Conservation (phyloP, 768 basidiomycete species). For the Strobilomyces confusus region DNA sequence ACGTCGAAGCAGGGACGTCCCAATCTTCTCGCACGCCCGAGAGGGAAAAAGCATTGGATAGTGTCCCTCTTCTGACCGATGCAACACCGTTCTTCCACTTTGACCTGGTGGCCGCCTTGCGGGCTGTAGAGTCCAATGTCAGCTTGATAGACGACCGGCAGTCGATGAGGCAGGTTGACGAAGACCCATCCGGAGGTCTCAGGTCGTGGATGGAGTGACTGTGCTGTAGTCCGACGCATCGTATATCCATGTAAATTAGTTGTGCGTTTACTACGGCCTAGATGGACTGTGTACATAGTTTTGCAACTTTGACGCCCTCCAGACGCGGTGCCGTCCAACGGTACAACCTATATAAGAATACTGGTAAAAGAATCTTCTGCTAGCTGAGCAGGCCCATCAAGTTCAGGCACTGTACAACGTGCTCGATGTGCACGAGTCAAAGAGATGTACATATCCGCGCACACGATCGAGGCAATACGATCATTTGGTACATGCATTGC, state of each 20-base stretch:
- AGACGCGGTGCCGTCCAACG: no score
- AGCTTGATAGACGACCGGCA: slow-evolving; percentile 3
- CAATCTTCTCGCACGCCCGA: slow-evolving; percentile 3
- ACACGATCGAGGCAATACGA: no score
- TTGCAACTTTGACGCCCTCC: no score
- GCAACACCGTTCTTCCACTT: slow-evolving; percentile 90
- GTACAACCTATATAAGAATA: no score
- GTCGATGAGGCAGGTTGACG: slow-evolving; percentile 8
- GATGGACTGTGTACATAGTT: no score
- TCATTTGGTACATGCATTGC: no score
- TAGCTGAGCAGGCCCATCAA: no score
- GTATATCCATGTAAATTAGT: neutral
- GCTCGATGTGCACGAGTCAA: no score
- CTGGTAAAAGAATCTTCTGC: no score
- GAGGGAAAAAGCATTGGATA: neutral
- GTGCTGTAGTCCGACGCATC: neutral
- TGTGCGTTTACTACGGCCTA: neutral
- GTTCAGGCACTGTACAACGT: no score
- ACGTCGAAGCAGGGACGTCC: slow-evolving; percentile 32
- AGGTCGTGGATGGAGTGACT: neutral
- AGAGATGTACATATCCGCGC: no score
- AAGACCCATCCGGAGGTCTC: neutral
- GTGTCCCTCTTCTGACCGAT: slow-evolving; percentile 39
- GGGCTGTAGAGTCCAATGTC: slow-evolving; percentile 53
- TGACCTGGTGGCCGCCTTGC: slow-evolving; percentile 70